phyloP scores from a whole-genome alignment of 2,329 filamentous ascomycete species.

The Pseudogymnoascus sp. region DNA sequence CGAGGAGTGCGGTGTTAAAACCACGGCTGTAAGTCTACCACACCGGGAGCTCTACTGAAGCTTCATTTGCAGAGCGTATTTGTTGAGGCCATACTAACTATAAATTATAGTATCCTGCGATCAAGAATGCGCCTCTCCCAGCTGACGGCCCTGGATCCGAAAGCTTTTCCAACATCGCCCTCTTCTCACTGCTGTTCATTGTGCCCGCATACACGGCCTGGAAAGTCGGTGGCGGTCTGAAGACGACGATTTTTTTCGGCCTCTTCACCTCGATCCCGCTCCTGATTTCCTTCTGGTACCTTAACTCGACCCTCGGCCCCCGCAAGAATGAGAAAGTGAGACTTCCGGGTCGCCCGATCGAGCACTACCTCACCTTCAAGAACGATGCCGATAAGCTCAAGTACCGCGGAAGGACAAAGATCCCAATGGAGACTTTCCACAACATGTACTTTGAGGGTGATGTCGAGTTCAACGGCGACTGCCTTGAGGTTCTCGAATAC shows the following conservation, averaged over 20 bases:
- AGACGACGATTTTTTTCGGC: conserved; percentile 81
- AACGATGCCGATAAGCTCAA: conserved; percentile 48
- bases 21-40: conserved; percentile 39
- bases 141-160: conserved; percentile 80
- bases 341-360: conserved; percentile 76
- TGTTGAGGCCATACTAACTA: conserved; percentile 11
- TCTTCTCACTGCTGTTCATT: conserved; percentile 59
- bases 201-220: conserved; percentile 75
- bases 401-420: conserved; percentile 71
- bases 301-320: conserved; percentile 70
- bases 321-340: conserved; percentile 89
- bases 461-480: conserved; percentile 91
- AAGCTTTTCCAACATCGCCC: conserved; percentile 74
- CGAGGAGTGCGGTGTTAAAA: conserved; percentile 47
- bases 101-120: conserved; percentile 61
- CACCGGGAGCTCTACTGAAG: conserved; percentile 17
- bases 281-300: conserved; percentile 71
- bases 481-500: conserved; percentile 82
- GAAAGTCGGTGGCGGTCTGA: conserved; percentile 74
- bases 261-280: conserved; percentile 72
- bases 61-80: conserved; percentile 10
- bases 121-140: conserved; percentile 89
- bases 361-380: conserved; percentile 84
- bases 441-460: conserved; percentile 97
- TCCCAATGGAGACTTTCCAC: conserved; percentile 87